These are phyloP conservation scores for Phaeoacremonium minimum DNA, from an alignment of 2,329 filamentous ascomycete genomes.

Conservation along the genomic window DNA sequence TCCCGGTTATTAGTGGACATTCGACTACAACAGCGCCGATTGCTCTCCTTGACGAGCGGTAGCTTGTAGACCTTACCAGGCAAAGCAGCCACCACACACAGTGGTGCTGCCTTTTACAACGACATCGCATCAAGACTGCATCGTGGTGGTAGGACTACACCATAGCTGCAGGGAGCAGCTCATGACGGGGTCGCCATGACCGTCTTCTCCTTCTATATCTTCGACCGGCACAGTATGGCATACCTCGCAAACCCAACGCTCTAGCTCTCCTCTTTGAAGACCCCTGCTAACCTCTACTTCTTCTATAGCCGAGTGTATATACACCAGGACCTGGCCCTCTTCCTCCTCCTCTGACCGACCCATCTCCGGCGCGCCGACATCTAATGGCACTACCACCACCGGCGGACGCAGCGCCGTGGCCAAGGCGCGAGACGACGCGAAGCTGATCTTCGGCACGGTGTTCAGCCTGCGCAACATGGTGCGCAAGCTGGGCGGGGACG, in stretches of 20 bases:
- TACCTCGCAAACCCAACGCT: constrained; percentile 1
- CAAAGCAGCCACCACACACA: too few species aligned
- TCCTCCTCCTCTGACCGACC: constrained; percentile 34
- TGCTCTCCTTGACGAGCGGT: too few species aligned
- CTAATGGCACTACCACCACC: constrained; percentile 7
- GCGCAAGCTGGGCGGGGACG: constrained; percentile 86
- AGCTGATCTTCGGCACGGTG: constrained; percentile 94
- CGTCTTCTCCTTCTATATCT: constrained; percentile 98
- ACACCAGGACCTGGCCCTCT: constrained; percentile 80
- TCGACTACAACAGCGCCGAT: too few species aligned
- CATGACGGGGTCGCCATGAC: constrained; percentile 80
- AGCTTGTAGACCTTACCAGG: too few species aligned
- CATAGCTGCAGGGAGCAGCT: too few species aligned
- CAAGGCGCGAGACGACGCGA: constrained; percentile 82
- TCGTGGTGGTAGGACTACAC: too few species aligned
- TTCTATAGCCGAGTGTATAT: constrained; percentile 86
- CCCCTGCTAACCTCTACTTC: constrained; percentile 6
- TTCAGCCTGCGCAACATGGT: constrained; percentile 97
- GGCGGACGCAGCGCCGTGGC: constrained; percentile 16
- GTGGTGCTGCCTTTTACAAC: too few species aligned
- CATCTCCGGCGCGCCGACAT: constrained; percentile 22
- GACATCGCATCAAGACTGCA: too few species aligned
- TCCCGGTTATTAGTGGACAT: too few species aligned
- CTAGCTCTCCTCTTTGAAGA: constrained; percentile 3
- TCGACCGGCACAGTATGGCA: constrained; percentile 87